phyloP scores from a whole-genome alignment of 805 yeast genomes.

The Wickerhamiella cacticola region DNA sequence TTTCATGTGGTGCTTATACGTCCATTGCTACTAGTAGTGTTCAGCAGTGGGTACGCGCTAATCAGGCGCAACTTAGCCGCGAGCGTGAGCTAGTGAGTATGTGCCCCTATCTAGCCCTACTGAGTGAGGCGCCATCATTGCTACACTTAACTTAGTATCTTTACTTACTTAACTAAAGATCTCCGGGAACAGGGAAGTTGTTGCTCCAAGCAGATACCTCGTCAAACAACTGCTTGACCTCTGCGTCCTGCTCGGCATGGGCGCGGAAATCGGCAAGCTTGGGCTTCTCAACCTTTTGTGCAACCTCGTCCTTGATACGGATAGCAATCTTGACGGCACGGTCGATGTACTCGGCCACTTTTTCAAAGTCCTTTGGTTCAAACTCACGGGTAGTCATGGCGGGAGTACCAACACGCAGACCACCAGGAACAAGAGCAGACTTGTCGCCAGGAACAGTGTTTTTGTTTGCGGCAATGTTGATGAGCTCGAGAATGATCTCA shows the following conservation, averaged over 20 bases:
- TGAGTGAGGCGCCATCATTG: no score
- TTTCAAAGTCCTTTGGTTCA: conserved; percentile 59
- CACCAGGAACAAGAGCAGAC: conserved; percentile 92
- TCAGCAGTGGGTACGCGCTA: no score
- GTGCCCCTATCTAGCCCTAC: no score
- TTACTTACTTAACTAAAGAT: conserved; percentile 29
- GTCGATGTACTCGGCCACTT: conserved; percentile 70
- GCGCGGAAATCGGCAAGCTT: conserved; percentile 58
- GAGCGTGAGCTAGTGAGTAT: no score
- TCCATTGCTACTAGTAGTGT: no score
- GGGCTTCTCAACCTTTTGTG: conserved; percentile 44
- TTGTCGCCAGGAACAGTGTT: conserved; percentile 95
- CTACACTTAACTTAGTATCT: not conserved
- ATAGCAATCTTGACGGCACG: conserved; percentile 60
- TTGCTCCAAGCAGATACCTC: conserved; percentile 67
- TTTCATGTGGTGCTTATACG: no score
- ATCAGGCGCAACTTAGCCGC: no score
- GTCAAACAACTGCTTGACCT: conserved; percentile 46
- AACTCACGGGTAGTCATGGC: conserved; percentile 98
- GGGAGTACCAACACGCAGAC: conserved; percentile 94
- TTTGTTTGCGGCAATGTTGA: conserved; percentile 90
- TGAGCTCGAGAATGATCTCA: conserved; percentile 76
- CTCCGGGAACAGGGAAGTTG: conserved; percentile 82
- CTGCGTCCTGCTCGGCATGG: conserved; percentile 45
- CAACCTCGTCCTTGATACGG: conserved; percentile 52